Evolutionary conservation across 2,329 filamentous ascomycete species (phyloP), one percentile per base, ranked within the genome.

Genomic region (Talaromyces sp.): DNA sequence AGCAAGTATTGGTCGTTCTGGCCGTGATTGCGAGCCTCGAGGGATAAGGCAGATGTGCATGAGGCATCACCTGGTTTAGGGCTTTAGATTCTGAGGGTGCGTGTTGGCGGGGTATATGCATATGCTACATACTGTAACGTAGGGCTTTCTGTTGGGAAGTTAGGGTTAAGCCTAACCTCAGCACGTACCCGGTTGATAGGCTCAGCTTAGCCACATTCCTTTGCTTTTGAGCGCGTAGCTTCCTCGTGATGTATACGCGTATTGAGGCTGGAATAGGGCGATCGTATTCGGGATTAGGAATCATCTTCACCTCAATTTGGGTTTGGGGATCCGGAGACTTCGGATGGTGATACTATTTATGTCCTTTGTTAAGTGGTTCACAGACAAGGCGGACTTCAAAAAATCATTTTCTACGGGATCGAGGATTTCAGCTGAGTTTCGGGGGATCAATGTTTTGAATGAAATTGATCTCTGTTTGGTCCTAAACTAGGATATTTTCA

Each of bases 11-110:
- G 31, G n/a, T 15, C 15, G 2, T 56, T 36, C 25, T 36, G 31
- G n/a, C n/a, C 15, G 2, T 7, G 15, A n/a, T 13, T 31, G 27
- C 31, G 15, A 29, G 27, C 53, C 31, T 15, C 31, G 53, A 36
- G 31, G 25, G 8, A 53, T 56, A 56, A 56, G 53, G 53, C 53
- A 56, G 53, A 56, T 22, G 19, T 56, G 19, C 31, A 54, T 54
- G 8, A 8, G 5, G 3, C 11, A 31, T 34, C 29, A 34, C 17
- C 17, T n/a, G 17, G 6, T 51, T 29, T 34, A 22, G 10, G 29
- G n/a, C 53, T 36, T 22, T 36, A 5, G 31, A 25, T 56, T 13
- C 19, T 15, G 53, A 56, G 10, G n/a, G 11, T 15, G 31, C 8
- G n/a, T 56, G 29, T 22, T 25, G 5, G 31, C 53, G 53, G 53